Evolutionary conservation across 805 yeast genomes (phyloP), one percentile per base, ranked within the genome.

Genomic region (Blastobotrys peoriensis): DNA sequence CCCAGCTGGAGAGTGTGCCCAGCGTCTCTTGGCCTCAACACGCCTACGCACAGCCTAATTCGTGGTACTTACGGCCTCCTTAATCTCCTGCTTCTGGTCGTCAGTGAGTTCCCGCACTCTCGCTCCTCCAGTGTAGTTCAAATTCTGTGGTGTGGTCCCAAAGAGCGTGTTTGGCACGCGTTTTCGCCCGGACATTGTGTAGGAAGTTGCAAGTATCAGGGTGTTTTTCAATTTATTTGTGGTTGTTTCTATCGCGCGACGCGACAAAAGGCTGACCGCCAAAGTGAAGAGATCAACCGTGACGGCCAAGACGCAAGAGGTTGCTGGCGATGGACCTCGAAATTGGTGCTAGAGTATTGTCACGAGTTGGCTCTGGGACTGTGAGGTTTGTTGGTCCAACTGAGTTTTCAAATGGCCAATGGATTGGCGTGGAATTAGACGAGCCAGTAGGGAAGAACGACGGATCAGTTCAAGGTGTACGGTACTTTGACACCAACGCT

Each of bases 361-460:
- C 58, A 58, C 53, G 46, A 43, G 67, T 77, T 36, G 49, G 38
- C 5, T 36, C 33, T 9, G 61, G 58, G 1, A 65, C 69, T 13
- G 71, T 91, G 23, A 66, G 73, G 44, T 91, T 66, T 56, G 62
- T 87, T 10, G 98, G 97, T 2, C 63, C 65, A 33, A 69, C 77
- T 0, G 76, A 72, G 33, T 74, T 88, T 23, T 53, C 63, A 1
- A 48, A 57, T 1, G 57, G 61, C 1, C 55, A 54, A 4, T 91
- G 97, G 96, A 73, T 84, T 23, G 98, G 98, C 0, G 74, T 91
- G 3, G 86, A 82, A 55, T 78, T 89, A 49, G 91, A 84, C 52
- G 84, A 81, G 50, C 88, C 96, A 0, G 73, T 74, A 3, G 98
- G 98, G 3, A 86, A 83, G 61, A 87, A 89, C 56, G 76, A 86